Evolutionary conservation across 176 grass and related monocot genomes (phyloP), one percentile per base, ranked within the genome.

Genomic region (Oryza meridionalis): DNA sequence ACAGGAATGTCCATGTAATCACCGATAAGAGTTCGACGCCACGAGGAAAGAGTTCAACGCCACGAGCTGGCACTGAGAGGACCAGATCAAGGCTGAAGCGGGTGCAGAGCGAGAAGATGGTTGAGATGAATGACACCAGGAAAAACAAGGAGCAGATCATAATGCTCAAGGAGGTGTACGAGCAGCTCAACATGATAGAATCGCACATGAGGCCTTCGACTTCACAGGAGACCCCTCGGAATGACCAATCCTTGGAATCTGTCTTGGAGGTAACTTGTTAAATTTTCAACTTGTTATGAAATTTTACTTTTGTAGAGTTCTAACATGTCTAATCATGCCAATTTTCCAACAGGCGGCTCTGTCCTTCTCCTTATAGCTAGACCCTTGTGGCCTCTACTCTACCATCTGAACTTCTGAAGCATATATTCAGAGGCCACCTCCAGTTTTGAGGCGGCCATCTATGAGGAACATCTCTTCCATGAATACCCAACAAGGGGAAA

Each of bases 231-330:
- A 90, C 27, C 89, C 82, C 77, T 55, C 78, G 47, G 71, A 84
- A 83, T 43, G 84, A 90, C 16, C 72, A 91, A 24, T 78, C 85
- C 8, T 42, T 95, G 64, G 82, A 86, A 21, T 91, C 87, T 80
- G 79, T 98, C 43, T 81, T 95, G 85, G 96, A 98, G 93, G 96
- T 98, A 93, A 93, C 19, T 74, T 78, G 9, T 83, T 61, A 9
- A 61, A 61, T 22, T 72, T 73, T n/a, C 6, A 17, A 29, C 47
- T 4, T 58, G 51, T 11, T 91, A 31, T 86, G 1, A 70, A 50
- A 10, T 61, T 68, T 67, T 63, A 50, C 31, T 38, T 84, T 3
- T 77, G 9, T 47, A 50, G 10, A 24, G 3, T 44, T 9, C 11
- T 14, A 53, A 29, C 29, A 19, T 72, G 13, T 89, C 24, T 89